phyloP scores from a whole-genome alignment of 768 basidiomycete species.

The Leucogyrophana mollusca region DNA sequence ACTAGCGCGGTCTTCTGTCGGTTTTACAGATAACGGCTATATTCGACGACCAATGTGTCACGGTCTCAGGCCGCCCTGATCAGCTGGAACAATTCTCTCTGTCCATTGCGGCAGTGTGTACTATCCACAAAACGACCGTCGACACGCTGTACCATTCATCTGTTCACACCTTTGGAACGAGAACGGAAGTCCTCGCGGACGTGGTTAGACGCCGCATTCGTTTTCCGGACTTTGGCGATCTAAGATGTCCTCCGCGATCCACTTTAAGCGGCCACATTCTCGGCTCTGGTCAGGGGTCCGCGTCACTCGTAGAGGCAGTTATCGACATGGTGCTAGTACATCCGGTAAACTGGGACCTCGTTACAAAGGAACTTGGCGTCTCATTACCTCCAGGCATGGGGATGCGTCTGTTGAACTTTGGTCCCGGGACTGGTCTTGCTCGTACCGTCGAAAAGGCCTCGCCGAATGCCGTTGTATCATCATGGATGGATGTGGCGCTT shows the following conservation, averaged over 20 bases:
- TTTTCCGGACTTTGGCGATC: conserved; percentile 48
- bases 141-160: conserved; percentile 54
- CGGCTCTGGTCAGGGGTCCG: conserved; percentile 14
- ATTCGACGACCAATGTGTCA: conserved; percentile 45
- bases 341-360: conserved; percentile 53
- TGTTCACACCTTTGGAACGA: conserved; percentile 23
- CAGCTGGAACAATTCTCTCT: conserved; percentile 42
- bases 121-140: conserved; percentile 43
- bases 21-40: conserved; percentile 50
- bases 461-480: conserved; percentile 16
- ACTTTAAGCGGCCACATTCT: conserved; percentile 42
- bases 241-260: conserved; percentile 48
- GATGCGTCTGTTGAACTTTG: conserved; percentile 47
- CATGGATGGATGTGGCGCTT: conserved; percentile 4
- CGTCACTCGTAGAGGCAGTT: conserved; percentile 39
- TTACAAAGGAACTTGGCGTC: conserved; percentile 30
- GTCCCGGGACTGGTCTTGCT: conserved; percentile 42
- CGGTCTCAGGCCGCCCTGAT: conserved; percentile 59
- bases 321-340: conserved; percentile 41
- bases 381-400: conserved; percentile 9
- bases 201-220: conserved; percentile 39
- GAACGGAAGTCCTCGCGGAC: conserved; percentile 44
- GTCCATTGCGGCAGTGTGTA: conserved; percentile 32
- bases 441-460: conserved; percentile 38
- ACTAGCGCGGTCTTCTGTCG: conserved; percentile 15